These are phyloP conservation scores for Fusarium subglutinans DNA, from an alignment of 2,329 filamentous ascomycete genomes.

Conservation along the genomic window DNA sequence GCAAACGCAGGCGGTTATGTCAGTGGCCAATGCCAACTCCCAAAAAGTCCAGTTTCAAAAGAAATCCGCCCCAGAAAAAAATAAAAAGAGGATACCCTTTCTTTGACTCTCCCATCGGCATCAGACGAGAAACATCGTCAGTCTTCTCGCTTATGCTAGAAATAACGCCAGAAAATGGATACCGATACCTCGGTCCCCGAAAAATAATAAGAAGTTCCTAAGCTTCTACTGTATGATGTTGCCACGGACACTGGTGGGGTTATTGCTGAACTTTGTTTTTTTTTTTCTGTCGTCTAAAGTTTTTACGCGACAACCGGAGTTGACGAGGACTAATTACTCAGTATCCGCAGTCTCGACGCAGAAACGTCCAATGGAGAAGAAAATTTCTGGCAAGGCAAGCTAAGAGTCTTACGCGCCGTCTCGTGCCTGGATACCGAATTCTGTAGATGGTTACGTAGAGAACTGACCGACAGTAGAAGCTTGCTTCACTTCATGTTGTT, in stretches of 20 bases:
- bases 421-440: slow-evolving; percentile 14
- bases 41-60: slow-evolving; percentile 5
- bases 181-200: slow-evolving; percentile 5
- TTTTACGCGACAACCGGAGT: slow-evolving; percentile 36
- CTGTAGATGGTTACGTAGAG: not conserved
- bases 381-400: slow-evolving; percentile 20
- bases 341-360: slow-evolving; percentile 37
- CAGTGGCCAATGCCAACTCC: slow-evolving; percentile 23
- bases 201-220: slow-evolving; percentile 24
- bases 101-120: not conserved
- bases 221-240: slow-evolving; percentile 26
- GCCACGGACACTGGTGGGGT: slow-evolving; percentile 39
- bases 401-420: slow-evolving; percentile 3
- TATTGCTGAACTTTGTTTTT: slow-evolving; percentile 14
- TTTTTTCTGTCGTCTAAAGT: not conserved
- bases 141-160: slow-evolving; percentile 16
- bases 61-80: slow-evolving; percentile 4
- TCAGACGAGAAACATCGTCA: slow-evolving; percentile 26
- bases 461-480: not conserved
- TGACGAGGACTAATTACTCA: slow-evolving; percentile 40
- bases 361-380: not conserved
- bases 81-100: slow-evolving; percentile 20
- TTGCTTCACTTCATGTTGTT: not conserved
- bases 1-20: slow-evolving; percentile 28
- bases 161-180: not conserved